Evolutionary conservation across 2,329 filamentous ascomycete species (phyloP), one percentile per base, ranked within the genome.

Genomic region (Epichloe elymi): DNA sequence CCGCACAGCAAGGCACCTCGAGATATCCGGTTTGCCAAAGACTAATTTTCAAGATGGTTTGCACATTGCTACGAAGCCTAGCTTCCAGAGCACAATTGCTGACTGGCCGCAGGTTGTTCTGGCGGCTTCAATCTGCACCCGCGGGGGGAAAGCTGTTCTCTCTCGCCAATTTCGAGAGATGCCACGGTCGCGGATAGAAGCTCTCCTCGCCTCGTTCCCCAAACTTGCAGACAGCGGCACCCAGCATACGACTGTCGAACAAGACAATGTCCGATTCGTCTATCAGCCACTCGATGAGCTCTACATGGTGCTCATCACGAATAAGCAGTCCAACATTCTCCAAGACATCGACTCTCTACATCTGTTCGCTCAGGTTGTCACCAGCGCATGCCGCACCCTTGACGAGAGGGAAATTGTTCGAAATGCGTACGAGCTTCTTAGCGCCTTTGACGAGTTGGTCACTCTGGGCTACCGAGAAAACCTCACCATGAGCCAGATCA

Each of bases 281-380:
- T 98, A 98, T 76, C 93, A 98, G 69, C 94, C 93, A 54, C 79
- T 98, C 57, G 94, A 98, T 72, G 94, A 98, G 75, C 83, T 98
- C 57, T 98, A 98, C 79, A 97, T 98, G 82, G 91, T 98, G 58
- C 82, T 98, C 64, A 97, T 98, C 71, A 98, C 94, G 69, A 98
- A 98, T 76, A 86, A 89, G 62, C 93, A 97, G 75, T 97, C 91
- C 69, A 98, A 98, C 72, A 98, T 98, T 60, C 79, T 98, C 48
- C 93, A 98, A 73, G 93, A 98, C 70, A 98, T 98, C 69, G 93
- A 97, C 72, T 95, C 93, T 53, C 80, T 98, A 54, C 94, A 98
- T 69, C 79, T 98, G 19, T 98, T 98, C 67, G 91, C 91, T 53
- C 93, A 98, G 73, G 91, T 98, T 15, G 93, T 96, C 51, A 88